phyloP scores from a whole-genome alignment of 768 basidiomycete species.

The Rhodotorula kratochvilovae region DNA sequence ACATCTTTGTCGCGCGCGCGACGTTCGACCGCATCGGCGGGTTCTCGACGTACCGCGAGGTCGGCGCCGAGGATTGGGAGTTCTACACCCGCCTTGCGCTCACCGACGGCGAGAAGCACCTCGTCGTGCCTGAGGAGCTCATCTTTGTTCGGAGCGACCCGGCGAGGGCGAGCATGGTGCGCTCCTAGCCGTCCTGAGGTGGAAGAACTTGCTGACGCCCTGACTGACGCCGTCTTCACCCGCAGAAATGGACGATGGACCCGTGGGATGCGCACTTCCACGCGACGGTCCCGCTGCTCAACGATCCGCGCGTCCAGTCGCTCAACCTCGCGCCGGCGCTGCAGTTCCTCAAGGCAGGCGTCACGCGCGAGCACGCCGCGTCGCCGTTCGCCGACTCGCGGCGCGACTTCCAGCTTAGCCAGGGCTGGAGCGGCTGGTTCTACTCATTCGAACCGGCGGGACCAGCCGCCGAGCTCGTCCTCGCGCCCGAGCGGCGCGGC shows the following conservation, averaged over 20 bases:
- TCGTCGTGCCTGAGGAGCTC: conserved; percentile 31
- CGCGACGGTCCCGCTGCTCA: conserved; percentile 25
- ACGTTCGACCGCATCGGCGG: conserved; percentile 29
- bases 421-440: conserved; percentile 36
- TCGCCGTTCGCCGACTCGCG: conserved; percentile 31
- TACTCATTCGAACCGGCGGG: conserved; percentile 32
- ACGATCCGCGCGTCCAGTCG: conserved; percentile 30
- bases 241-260: conserved; percentile 40
- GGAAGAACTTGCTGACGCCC: background rate
- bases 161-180: conserved; percentile 30
- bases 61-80: conserved; percentile 40
- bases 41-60: conserved; percentile 36
- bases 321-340: conserved; percentile 31
- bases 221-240: background rate
- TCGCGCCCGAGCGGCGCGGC: background rate
- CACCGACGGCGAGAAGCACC: conserved; percentile 3
- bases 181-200: background rate
- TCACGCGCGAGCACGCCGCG: conserved; percentile 4
- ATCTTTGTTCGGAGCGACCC: conserved; percentile 33
- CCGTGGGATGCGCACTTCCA: conserved; percentile 36
- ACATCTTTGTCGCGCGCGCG: conserved; percentile 28
- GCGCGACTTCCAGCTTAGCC: conserved; percentile 30
- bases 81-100: conserved; percentile 28
- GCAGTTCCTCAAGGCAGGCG: conserved; percentile 28
- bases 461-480: background rate